A percentile compares a stretch with the other conserved stretches of the same genome.
Evolutionary conservation across 257 asterid species (phyloP).

Genomic region (Mitragyna speciosa): DNA sequence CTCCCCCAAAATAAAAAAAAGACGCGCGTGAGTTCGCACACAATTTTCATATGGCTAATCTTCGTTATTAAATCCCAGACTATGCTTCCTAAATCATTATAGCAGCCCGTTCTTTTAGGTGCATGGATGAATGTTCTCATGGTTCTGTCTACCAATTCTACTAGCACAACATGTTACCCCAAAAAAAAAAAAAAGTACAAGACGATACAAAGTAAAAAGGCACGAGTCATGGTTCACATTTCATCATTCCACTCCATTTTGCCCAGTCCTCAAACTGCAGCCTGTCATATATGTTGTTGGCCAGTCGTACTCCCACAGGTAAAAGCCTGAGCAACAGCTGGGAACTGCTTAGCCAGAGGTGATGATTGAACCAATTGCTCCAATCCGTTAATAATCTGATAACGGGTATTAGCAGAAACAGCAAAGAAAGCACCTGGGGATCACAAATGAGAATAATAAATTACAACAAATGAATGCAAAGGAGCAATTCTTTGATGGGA

Average conservation of each 20-base stretch:
- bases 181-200: too few species aligned
- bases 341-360: conserved; percentile 61
- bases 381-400: conserved; percentile 83
- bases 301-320: conserved; percentile 81
- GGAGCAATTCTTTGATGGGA: neutral
- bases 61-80: too few species aligned
- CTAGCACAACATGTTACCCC: too few species aligned
- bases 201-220: too few species aligned
- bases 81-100: too few species aligned
- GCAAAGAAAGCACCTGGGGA: conserved; percentile 73
- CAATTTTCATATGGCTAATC: too few species aligned
- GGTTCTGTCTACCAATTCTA: too few species aligned
- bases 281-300: conserved; percentile 84
- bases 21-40: too few species aligned
- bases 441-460: neutral
- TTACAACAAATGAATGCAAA: neutral
- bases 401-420: conserved; percentile 87
- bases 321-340: conserved; percentile 78
- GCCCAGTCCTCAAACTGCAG: conserved; percentile 99
- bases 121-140: too few species aligned
- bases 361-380: conserved; percentile 72
- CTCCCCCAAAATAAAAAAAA: too few species aligned
- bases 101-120: too few species aligned
- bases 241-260: conserved; percentile 62
- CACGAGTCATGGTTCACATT: too few species aligned